Percentiles rank a stretch among this genome's conserved stretches.
phyloP scores from a whole-genome alignment of 192 early-diverging fungal species.

The Lunasporangiospora selenospora region DNA sequence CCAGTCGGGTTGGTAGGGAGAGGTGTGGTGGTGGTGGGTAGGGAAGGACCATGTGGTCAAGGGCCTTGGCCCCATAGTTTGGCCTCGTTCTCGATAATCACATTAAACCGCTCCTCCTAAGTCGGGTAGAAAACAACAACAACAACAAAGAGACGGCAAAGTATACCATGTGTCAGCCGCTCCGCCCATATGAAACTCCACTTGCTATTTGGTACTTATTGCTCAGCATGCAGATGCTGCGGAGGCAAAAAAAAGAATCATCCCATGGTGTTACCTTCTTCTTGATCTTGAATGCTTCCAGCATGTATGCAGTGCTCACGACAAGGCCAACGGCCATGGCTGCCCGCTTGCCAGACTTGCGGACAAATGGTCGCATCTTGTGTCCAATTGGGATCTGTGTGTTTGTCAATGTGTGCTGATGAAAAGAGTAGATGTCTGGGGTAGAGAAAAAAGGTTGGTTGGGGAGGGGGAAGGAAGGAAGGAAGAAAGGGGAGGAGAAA shows the following conservation, averaged over 20 bases:
- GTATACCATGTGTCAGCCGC: background rate
- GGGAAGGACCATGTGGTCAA: too few relatives aligned
- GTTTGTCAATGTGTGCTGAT: too few relatives aligned
- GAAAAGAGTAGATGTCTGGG: too few relatives aligned
- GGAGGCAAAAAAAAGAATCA: too few relatives aligned
- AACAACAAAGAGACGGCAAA: background rate
- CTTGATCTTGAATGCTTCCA: slow-evolving; percentile 49
- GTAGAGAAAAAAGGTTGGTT: background rate
- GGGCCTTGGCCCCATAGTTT: too few relatives aligned
- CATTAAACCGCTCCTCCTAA: slow-evolving; percentile 43
- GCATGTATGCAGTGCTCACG: slow-evolving; percentile 34
- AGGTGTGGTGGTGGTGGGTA: too few relatives aligned
- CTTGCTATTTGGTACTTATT: too few relatives aligned
- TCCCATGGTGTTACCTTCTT: slow-evolving; percentile 49
- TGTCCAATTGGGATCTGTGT: too few relatives aligned
- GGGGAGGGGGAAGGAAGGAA: background rate
- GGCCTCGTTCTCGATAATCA: slow-evolving; percentile 40
- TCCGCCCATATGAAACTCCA: too few relatives aligned
- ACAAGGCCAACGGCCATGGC: slow-evolving; percentile 29
- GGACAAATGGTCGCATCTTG: slow-evolving; percentile 38
- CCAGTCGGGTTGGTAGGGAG: too few relatives aligned
- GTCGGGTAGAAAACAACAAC: too few relatives aligned
- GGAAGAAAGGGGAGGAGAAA: background rate
- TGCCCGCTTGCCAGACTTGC: slow-evolving; percentile 44
- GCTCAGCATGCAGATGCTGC: too few relatives aligned